A percentile compares a stretch with the other conserved stretches of the same genome.
These are phyloP conservation scores for Kregervanrija pseudodelftensis DNA, from an alignment of 805 yeast species.

Conservation along the genomic window DNA sequence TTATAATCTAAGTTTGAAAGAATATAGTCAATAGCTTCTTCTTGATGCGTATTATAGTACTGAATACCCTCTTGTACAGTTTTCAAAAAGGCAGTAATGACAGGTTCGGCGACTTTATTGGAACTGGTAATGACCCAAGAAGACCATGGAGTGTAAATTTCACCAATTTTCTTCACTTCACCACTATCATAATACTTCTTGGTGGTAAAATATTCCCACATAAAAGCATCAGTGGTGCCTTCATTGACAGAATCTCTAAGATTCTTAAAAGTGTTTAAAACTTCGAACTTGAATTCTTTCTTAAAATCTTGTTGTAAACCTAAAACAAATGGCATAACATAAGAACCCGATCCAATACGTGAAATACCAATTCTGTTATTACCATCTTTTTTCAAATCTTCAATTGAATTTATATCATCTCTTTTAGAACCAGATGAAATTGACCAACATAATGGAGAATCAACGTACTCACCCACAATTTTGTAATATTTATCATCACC, in stretches of 20 bases:
- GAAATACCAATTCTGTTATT: conserved; percentile 65
- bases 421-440: conserved; percentile 69
- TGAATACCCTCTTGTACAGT: conserved; percentile 62
- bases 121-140: conserved; percentile 77
- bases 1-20: conserved; percentile 66
- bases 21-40: conserved; percentile 63
- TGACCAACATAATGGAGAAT: conserved; percentile 87
- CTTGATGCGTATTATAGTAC: conserved; percentile 52
- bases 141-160: conserved; percentile 94
- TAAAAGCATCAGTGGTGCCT: conserved; percentile 66
- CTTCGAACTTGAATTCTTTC: conserved; percentile 38
- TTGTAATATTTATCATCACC: conserved; percentile 53
- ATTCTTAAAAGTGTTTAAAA: conserved; percentile 62
- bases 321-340: conserved; percentile 83
- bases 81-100: conserved; percentile 34
- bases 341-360: conserved; percentile 86
- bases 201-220: conserved; percentile 95
- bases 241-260: conserved; percentile 74
- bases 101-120: conserved; percentile 28
- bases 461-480: conserved; percentile 75
- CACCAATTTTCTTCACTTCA: conserved; percentile 79
- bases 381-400: conserved; percentile 40
- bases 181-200: conserved; percentile 74
- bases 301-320: conserved; percentile 54
- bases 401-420: conserved; percentile 41